Evolutionary conservation across 768 basidiomycete genomes (phyloP).

Genomic region (Hirschioporus abietinus): DNA sequence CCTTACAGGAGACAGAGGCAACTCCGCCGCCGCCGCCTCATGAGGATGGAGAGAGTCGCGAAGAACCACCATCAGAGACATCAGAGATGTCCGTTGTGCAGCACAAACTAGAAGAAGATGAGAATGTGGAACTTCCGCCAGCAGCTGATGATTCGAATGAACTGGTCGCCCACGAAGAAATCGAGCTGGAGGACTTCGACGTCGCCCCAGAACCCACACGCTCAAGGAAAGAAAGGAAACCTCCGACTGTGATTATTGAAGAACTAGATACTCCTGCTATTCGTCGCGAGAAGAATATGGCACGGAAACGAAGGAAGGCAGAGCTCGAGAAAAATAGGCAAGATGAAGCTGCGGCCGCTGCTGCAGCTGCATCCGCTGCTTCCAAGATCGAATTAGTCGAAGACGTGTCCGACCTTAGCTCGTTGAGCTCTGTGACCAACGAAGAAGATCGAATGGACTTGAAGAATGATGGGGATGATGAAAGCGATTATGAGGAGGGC

Average conservation of each 20-base stretch:
- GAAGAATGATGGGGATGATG: slow-evolving; percentile 13
- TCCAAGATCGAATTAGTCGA: slow-evolving; percentile 17
- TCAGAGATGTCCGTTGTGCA: slow-evolving; percentile 20
- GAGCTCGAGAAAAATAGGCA: not conserved
- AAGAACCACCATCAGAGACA: slow-evolving; percentile 20
- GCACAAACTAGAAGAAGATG: slow-evolving; percentile 14
- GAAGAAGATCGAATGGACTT: slow-evolving; percentile 16
- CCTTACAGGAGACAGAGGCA: slow-evolving; percentile 17
- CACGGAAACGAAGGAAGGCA: slow-evolving; percentile 33
- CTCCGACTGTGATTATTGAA: slow-evolving; percentile 56
- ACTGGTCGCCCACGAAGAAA: slow-evolving; percentile 8
- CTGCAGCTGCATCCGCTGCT: slow-evolving; percentile 14
- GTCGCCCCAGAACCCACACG: not conserved
- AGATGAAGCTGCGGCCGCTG: slow-evolving; percentile 11
- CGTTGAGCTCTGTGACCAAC: slow-evolving; percentile 36
- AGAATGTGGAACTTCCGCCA: not conserved
- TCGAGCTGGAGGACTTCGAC: not conserved
- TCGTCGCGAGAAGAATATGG: slow-evolving; percentile 50
- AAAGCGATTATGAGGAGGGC: slow-evolving; percentile 18
- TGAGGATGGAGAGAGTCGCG: slow-evolving; percentile 22
- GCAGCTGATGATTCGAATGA: slow-evolving; percentile 6
- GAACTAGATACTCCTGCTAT: slow-evolving; percentile 68
- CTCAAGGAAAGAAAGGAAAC: slow-evolving; percentile 8
- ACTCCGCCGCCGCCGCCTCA: slow-evolving; percentile 14
- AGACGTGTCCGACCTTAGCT: slow-evolving; percentile 38